Evolutionary conservation across 345 rosid genomes (phyloP).

Genomic region (Acer saccharum): DNA sequence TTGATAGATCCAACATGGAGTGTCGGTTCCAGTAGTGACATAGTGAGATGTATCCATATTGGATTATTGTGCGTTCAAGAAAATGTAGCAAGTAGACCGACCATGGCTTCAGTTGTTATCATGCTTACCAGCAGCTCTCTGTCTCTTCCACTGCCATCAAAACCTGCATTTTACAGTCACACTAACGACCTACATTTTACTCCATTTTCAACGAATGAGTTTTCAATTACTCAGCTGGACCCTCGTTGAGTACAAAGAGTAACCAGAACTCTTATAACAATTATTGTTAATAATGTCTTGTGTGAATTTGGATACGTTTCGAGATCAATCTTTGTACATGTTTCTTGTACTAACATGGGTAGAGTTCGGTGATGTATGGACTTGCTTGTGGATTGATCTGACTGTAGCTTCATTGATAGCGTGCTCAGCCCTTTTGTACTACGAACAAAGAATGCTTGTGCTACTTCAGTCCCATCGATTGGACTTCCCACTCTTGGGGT

Average conservation of each 20-base stretch:
- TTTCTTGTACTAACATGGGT: background rate
- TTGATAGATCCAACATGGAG: too few species aligned
- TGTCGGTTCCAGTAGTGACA: too few species aligned
- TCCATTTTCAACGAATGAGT: background rate
- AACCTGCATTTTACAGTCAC: conserved; percentile 42
- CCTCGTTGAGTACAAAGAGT: background rate
- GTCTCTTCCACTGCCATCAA: conserved; percentile 40
- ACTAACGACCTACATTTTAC: background rate
- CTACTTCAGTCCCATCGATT: too few species aligned
- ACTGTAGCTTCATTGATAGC: background rate
- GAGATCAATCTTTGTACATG: too few species aligned
- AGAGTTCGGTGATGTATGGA: too few species aligned
- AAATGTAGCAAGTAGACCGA: conserved; percentile 30
- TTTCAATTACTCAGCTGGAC: conserved; percentile 26
- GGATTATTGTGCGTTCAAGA: too few species aligned
- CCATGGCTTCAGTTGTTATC: conserved; percentile 43
- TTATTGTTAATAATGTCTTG: too few species aligned
- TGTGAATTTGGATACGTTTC: too few species aligned
- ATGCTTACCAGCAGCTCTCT: conserved; percentile 49
- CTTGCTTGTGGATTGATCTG: background rate
- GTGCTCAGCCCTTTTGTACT: background rate
- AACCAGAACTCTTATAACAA: too few species aligned
- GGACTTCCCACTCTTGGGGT: too few species aligned
- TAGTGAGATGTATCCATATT: too few species aligned
- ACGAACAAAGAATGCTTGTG: conserved; percentile 8